Evolutionary conservation across 176 grass and related monocot genomes (phyloP).

Genomic region (Oryza coarctata): DNA sequence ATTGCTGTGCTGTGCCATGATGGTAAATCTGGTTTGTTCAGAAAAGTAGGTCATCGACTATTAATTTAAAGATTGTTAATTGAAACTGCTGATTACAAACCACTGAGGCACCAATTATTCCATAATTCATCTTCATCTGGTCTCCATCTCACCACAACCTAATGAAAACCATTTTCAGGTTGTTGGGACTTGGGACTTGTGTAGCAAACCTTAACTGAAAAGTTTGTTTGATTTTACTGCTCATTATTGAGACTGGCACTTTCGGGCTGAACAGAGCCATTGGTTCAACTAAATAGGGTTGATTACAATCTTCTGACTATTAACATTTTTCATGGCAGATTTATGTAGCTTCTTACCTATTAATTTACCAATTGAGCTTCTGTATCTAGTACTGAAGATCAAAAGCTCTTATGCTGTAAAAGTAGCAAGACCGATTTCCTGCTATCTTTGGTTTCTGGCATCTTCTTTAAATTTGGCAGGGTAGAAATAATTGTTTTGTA

Average conservation of each 20-base stretch:
- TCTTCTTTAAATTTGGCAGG: conserved; percentile 8
- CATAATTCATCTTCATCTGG: conserved; percentile 10
- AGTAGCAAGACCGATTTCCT: background rate
- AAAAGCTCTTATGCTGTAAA: conserved; percentile 5
- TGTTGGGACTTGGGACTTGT: background rate
- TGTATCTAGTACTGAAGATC: background rate
- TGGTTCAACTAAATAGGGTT: conserved; percentile 15
- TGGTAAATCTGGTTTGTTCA: background rate
- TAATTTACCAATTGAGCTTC: background rate
- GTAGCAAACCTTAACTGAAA: conserved; percentile 15
- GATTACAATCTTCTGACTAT: background rate
- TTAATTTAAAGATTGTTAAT: background rate
- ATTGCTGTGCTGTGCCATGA: background rate
- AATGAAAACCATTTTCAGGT: background rate
- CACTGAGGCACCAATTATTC: background rate
- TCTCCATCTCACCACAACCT: conserved; percentile 9
- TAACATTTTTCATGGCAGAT: conserved; percentile 10
- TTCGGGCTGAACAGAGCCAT: background rate
- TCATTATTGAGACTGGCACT: background rate
- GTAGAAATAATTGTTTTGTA: conserved; percentile 7
- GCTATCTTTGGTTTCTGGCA: conserved; percentile 10
- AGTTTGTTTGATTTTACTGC: conserved; percentile 15
- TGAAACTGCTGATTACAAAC: background rate
- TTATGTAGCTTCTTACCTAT: conserved; percentile 18
- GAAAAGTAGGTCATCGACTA: background rate